Evolutionary conservation across 2,329 filamentous ascomycete species (phyloP).

Genomic region (Monosporascus ibericus): DNA sequence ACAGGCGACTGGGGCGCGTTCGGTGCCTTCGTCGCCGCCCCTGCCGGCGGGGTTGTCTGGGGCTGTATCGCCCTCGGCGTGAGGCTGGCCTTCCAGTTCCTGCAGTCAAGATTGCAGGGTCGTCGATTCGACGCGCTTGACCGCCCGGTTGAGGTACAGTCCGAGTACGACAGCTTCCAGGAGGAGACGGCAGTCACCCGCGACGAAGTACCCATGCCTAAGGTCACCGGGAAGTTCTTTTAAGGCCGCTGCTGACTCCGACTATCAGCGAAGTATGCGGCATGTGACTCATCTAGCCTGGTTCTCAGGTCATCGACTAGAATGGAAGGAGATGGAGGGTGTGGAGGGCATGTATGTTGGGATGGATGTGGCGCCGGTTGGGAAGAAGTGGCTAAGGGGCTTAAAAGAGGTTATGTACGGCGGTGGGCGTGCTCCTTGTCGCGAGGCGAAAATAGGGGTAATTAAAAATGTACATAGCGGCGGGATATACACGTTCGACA

Average conservation of each 20-base stretch:
- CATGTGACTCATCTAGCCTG: no score
- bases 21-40: constrained; percentile 75
- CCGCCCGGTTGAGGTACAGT: constrained; percentile 31
- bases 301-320: no score
- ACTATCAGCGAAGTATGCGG: not conserved
- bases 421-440: no score
- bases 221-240: constrained; percentile 43
- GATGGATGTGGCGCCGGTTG: no score
- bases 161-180: constrained; percentile 17
- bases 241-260: not conserved
- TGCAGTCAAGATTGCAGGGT: constrained; percentile 51
- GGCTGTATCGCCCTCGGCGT: constrained; percentile 56
- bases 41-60: constrained; percentile 68
- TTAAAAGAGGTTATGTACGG: no score
- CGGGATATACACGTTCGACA: no score
- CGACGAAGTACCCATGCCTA: constrained; percentile 28
- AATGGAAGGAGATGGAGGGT: no score
- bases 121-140: constrained; percentile 63
- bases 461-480: no score
- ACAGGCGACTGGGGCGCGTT: constrained; percentile 75
- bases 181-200: constrained; percentile 20
- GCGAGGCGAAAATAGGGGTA: no score
- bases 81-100: constrained; percentile 54
- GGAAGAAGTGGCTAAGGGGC: no score
- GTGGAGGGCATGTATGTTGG: no score